Base-by-base conservation (phyloP, 1,139 yeast species). In the Candida sojae region DNA sequence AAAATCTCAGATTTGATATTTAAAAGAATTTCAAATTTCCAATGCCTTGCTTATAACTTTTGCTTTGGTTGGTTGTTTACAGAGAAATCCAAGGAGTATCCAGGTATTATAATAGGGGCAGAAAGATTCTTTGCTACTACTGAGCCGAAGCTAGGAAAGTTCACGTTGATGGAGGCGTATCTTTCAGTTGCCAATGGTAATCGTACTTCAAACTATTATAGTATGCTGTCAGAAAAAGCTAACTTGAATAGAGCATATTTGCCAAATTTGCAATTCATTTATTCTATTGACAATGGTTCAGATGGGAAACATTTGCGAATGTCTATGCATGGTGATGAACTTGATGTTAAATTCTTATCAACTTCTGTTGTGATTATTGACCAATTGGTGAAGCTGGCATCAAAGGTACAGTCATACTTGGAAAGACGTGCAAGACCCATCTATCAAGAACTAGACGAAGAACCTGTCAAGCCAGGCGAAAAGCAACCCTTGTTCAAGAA, bases 41-140 rank as follows among this genome's bases (percentile, higher is more conserved):
- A 82, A 48, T 73, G 88, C 42, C 63, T 84, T 9, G 79, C 91
- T 0, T 80, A 84, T 55, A 82, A 86, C 55, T 76, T 87, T 52
- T 86, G 95, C 57, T 52, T 86, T 33, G 96, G 96, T 0, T 88
- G 96, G 91, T 62, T 89, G 6, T 86, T 86, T 60, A 68, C 66
- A 32, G 62, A 61, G 29, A 51, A 64, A 4, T 70, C 70, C 26
- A 79, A 79, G 23, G 73, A 71, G 28, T 75, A 75, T 44, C 84
- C 85, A 0, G 97, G 96, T 17, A 60, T 88, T n/a, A 83, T 87
- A 39, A 54, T 83, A 42, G 97, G 97, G 0, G 89, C 88, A 46
- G 88, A 87, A 52, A 68, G 84, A 35, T 77, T 86, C 41, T 85
- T 83, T 57, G 83, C 87, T 0, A 80, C 83, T 0, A 77, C 83